Base-by-base conservation (phyloP, 1,139 yeast species). In the Suhomyces bolitotheri region DNA sequence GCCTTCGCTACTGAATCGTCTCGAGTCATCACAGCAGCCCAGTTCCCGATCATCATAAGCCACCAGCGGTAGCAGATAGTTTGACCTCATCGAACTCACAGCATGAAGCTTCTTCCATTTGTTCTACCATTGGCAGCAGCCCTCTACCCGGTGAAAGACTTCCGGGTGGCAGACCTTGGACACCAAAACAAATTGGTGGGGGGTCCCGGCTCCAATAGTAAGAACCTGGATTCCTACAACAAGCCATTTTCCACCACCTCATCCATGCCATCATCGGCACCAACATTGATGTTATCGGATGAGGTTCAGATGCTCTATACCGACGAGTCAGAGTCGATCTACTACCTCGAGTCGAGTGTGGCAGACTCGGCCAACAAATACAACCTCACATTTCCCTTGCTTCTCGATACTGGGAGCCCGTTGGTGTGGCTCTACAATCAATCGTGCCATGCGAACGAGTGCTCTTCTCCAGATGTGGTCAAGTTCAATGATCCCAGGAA, bases 391-490 rank as follows among this genome's bases (percentile, higher is more conserved):
- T 79, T 71, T 49, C 75, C 76, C 5, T 58, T 81, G 28, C 65
- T 81, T 12, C 60, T 81, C 17, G 88, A 81, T 52, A 80, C 88
- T 0, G 87, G 85, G 2, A 77, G 83, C 23, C 78, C 80, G 24
- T 73, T 78, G 41, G 56, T 80, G 2, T 81, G 88, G 88, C 67
- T 81, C 3, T 79, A 78, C 50, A 78, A 78, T 33, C 53, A 64
- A 2, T 59, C 71, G 31, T 80, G 87, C 58, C 55, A 60, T 1
- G 65, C 69, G 21, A 43, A 51, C 10, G 66, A 77, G 1, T 80
- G 87, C 51, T 38, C 55, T 3, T 50, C 56, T 24, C 14, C 36
- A 2, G 34, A 41, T 12, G 44, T 54, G 7, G 36, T 40, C 25
- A 58, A 51, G 36, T 59, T 60, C 26, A 38, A 58, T 27, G 47